phyloP scores from a whole-genome alignment of 768 basidiomycete species.

The Hericium rajendrae region DNA sequence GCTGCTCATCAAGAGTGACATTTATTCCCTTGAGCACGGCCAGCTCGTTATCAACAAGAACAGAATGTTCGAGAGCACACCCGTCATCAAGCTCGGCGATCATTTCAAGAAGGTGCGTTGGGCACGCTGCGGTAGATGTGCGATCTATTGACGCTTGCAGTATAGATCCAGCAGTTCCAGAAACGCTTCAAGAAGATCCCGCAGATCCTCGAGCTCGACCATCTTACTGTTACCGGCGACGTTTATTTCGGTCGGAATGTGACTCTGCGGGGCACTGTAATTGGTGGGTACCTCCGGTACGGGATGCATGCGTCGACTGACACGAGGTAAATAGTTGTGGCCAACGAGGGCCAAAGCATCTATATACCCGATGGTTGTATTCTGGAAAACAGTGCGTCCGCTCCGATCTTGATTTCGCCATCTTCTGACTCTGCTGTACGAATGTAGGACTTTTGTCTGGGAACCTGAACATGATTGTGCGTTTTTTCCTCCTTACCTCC shows the following conservation, averaged over 20 bases:
- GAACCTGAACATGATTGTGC: conserved; percentile 63
- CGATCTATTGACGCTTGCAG: background rate
- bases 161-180: conserved; percentile 49
- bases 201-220: conserved; percentile 63
- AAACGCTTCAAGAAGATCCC: conserved; percentile 72
- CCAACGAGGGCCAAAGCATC: conserved; percentile 50
- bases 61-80: conserved; percentile 51
- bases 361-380: conserved; percentile 50
- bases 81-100: conserved; percentile 71
- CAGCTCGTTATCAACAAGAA: conserved; percentile 51
- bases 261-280: conserved; percentile 57
- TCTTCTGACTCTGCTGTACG: conserved; percentile 8
- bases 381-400: conserved; percentile 35
- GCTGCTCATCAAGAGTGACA: conserved; percentile 57
- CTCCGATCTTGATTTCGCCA: background rate
- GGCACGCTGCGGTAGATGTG: background rate
- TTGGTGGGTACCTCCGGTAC: conserved; percentile 24
- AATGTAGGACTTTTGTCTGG: conserved; percentile 55
- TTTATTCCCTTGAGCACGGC: conserved; percentile 64
- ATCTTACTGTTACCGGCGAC: conserved; percentile 63
- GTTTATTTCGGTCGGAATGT: conserved; percentile 60
- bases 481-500: conserved; percentile 13
- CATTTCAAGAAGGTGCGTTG: conserved; percentile 62
- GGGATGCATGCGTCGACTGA: background rate
- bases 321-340: conserved; percentile 24